phyloP scores from a whole-genome alignment of 768 basidiomycete species.

The Crepidotus variabilis region DNA sequence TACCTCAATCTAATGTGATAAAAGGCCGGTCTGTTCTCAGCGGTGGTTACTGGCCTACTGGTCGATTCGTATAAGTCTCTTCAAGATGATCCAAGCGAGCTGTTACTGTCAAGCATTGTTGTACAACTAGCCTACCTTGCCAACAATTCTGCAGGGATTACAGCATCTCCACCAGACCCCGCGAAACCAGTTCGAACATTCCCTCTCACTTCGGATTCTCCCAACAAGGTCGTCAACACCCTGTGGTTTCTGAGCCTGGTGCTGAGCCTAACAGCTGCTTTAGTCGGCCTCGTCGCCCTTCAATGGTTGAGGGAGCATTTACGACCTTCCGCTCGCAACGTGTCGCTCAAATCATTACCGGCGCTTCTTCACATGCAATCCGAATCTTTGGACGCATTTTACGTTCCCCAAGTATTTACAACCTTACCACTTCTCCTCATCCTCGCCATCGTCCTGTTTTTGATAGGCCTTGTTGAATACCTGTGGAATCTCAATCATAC shows the following conservation, averaged over 20 bases:
- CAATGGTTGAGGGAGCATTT: conserved; percentile 23
- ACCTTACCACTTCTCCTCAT: conserved; percentile 22
- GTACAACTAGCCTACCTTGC: conserved; percentile 8
- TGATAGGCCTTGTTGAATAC: conserved; percentile 19
- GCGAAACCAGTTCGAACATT: not conserved
- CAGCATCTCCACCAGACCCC: not conserved
- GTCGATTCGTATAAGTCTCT: conserved; percentile 17
- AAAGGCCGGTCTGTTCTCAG: conserved; percentile 21
- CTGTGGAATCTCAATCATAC: conserved; percentile 15
- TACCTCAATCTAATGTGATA: not conserved
- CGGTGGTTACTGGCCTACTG: conserved; percentile 19
- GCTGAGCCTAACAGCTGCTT: conserved; percentile 16
- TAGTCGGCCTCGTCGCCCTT: conserved; percentile 18
- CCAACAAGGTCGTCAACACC: conserved; percentile 12
- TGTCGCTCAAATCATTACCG: conserved; percentile 7
- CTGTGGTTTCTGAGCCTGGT: conserved; percentile 19
- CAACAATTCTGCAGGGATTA: conserved; percentile 5
- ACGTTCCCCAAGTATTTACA: conserved; percentile 16
- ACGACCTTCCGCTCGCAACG: conserved; percentile 5
- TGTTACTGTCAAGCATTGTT: conserved; percentile 4
- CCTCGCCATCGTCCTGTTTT: conserved; percentile 20
- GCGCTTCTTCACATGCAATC: conserved; percentile 19
- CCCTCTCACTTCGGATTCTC: not conserved
- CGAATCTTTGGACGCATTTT: conserved; percentile 18
- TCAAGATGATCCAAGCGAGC: conserved; percentile 11